Percentiles rank a stretch among this genome's conserved stretches.
Conservation (phyloP, 495 filamentous ascomycete genomes). For the Tuber indicum region DNA sequence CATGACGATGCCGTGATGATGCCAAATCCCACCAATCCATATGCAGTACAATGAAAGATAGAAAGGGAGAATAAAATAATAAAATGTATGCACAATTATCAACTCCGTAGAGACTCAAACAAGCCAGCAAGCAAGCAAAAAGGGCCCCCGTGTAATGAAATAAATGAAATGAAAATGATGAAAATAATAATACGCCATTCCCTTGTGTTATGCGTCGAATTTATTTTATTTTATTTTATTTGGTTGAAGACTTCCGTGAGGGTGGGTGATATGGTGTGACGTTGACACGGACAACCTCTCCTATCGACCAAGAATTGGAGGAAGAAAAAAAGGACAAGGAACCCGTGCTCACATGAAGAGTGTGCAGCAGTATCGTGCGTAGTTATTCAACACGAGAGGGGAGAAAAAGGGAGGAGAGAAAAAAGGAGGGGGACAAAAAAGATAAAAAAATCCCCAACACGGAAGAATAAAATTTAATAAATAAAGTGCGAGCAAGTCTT, state of each 20-base stretch:
- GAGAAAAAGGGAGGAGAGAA: background rate
- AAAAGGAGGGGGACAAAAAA: background rate
- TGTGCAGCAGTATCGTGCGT: background rate
- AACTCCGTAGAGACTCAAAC: background rate
- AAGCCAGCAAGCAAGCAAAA: background rate
- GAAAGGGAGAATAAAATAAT: background rate
- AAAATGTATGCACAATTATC: background rate
- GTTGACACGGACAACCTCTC: background rate
- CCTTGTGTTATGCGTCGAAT: background rate
- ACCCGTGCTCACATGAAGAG: background rate
- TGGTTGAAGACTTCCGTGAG: background rate
- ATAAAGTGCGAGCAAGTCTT: background rate
- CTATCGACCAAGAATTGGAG: background rate
- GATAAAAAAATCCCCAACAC: background rate
- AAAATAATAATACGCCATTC: background rate
- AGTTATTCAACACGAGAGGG: background rate
- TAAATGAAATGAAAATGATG: background rate
- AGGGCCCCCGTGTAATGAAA: background rate
- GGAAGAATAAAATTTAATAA: background rate
- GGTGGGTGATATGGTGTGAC: background rate
- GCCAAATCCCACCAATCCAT: background rate
- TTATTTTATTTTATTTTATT: background rate
- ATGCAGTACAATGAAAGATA: background rate
- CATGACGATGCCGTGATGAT: background rate
- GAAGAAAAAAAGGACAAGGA: background rate